Base-by-base conservation (phyloP, 768 basidiomycete species). In the Trametes elegans region DNA sequence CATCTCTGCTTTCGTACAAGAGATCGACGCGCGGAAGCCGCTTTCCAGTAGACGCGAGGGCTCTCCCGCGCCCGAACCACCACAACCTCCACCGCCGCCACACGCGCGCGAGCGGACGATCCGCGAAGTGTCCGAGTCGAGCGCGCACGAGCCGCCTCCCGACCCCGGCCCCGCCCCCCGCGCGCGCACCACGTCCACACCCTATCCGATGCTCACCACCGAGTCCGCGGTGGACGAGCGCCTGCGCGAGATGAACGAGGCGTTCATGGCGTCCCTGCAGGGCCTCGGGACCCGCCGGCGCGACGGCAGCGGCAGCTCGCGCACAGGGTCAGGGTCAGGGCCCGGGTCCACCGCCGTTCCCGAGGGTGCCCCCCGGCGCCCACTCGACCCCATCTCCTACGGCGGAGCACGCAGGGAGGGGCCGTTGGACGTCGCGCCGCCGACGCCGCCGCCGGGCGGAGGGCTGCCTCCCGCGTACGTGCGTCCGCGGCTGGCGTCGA, bases 1-100 rank as follows among this genome's bases (percentile, higher is more conserved):
- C 46, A 82, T 91, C 26, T 88, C 88, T 5, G 74, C 79, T 11
- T 91, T 90, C 62, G 85, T 91, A 36, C 84, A 86, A 63, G 85
- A 90, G 42, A 88, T 89, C 45, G 88, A 88, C 61, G 72, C 79
- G 23, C 77, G 86, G 23, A 84, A 83, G 63, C 88, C 88, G 3
- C 72, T 91, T 7, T 51, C 46, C 21, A 47, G 62, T 26, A 43
- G 57, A 32, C 61, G 62, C 57, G 68, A 58, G 36, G 61, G 49
- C 27, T 58, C 55, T 7, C 42, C 59, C 16, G 63, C 56, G n/a
- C 52, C 54, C 24, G 28, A 21, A 7, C 38, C 38, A 19, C 29
- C 39, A 23, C n/a, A n/a, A n/a, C n/a, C n/a, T n/a, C 34, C 36
- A n/a, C 11, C 44, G 44, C 27, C 44, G 21, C 40, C 19, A 34